Conservation (phyloP, 108 stramenopile species). For the Bacterosira constricta region DNA sequence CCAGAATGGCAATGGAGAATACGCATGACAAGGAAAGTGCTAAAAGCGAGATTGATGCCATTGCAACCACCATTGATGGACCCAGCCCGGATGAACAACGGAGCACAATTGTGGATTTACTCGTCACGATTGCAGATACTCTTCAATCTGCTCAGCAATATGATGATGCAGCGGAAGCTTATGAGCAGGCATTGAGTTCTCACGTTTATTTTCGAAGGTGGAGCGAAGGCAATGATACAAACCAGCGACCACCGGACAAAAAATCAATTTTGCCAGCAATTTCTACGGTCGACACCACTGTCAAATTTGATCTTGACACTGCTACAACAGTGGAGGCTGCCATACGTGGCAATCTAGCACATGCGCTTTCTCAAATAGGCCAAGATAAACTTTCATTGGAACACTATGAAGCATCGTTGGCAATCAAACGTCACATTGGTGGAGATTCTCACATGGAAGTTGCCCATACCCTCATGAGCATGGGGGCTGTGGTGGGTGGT, state of each 20-base stretch:
- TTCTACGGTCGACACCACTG: background rate
- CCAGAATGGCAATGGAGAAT: constrained; percentile 22
- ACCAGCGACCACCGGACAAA: background rate
- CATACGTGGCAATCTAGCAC: constrained; percentile 31
- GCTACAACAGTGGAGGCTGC: constrained; percentile 42
- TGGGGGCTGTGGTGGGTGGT: constrained; percentile 41
- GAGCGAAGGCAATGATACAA: background rate
- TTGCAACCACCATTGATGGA: background rate
- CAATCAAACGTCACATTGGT: constrained; percentile 40
- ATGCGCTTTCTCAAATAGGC: constrained; percentile 24
- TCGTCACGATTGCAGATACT: constrained; percentile 28
- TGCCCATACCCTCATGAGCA: constrained; percentile 39
- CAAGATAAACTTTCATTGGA: constrained; percentile 36
- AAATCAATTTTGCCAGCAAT: constrained; percentile 4
- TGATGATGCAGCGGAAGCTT: constrained; percentile 35
- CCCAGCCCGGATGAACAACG: constrained; percentile 23
- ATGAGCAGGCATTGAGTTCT: constrained; percentile 30
- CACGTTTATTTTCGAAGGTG: constrained; percentile 34
- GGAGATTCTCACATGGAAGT: constrained; percentile 42
- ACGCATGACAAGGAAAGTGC: background rate
- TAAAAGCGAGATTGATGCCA: background rate
- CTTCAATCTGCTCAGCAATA: constrained; percentile 16
- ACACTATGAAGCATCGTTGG: constrained; percentile 35
- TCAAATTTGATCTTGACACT: constrained; percentile 21
- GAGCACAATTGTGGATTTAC: constrained; percentile 32